These are phyloP conservation scores for Petunia hybrid DNA, from an alignment of 305 asterid genomes.

Conservation along the genomic window DNA sequence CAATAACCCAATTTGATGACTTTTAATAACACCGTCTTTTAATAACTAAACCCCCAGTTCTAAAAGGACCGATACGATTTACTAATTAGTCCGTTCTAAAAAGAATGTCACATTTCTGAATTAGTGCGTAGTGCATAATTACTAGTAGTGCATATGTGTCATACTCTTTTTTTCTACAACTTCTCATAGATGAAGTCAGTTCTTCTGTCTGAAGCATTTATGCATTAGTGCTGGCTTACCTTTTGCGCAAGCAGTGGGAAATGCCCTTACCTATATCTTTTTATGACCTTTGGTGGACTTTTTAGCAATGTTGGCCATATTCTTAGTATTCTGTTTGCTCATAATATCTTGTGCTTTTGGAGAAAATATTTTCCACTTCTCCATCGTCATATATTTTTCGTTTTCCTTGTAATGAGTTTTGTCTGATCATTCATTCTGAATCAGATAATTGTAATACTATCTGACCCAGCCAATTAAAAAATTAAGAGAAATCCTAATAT, in stretches of 20 bases:
- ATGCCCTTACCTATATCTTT: neutral
- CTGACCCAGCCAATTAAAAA: neutral
- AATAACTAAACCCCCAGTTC: no score
- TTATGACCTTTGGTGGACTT: no score
- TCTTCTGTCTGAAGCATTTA: conserved; percentile 1
- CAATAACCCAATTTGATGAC: no score
- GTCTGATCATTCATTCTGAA: neutral
- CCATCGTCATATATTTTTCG: neutral
- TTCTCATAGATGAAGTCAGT: neutral
- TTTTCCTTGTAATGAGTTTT: neutral
- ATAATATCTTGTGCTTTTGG: neutral
- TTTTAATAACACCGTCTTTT: no score
- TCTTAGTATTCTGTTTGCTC: neutral
- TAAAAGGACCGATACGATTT: no score
- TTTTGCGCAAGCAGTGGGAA: neutral
- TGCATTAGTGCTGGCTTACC: neutral
- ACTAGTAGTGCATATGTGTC: neutral
- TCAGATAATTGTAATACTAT: neutral
- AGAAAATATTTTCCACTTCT: neutral
- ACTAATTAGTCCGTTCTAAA: no score
- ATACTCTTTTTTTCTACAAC: neutral
- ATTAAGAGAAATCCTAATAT: conserved; percentile 28
- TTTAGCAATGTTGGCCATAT: no score
- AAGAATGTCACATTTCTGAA: neutral
- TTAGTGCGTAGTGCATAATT: neutral